These are phyloP conservation scores for Physcomitrium patens DNA, from an alignment of 225 moss, liverwort and hornwort genomes.

Conservation along the genomic window DNA sequence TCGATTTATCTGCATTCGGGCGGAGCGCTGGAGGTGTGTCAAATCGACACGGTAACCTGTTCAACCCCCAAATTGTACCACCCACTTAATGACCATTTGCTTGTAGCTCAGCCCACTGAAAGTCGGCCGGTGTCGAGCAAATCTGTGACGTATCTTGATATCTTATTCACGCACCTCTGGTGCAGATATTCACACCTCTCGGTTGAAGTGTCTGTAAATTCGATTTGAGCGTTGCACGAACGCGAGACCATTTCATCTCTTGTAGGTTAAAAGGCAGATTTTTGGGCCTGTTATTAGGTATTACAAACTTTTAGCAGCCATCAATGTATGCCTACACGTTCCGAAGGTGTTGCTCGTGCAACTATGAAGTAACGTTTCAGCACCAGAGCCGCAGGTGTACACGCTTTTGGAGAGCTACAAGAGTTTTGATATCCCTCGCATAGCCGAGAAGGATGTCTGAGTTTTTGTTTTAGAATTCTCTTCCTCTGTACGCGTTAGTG, in stretches of 20 bases:
- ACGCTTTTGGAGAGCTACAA: too few relatives aligned
- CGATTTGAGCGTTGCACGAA: neutral
- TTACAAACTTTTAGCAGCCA: neutral
- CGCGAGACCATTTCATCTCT: neutral
- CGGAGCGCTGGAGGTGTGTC: neutral
- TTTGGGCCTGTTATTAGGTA: neutral
- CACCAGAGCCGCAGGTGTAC: neutral
- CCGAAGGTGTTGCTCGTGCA: neutral
- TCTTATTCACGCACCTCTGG: too few relatives aligned
- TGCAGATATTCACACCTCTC: neutral
- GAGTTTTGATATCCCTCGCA: too few relatives aligned
- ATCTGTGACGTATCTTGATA: too few relatives aligned
- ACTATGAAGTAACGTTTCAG: neutral
- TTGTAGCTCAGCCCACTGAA: neutral
- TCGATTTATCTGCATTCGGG: neutral
- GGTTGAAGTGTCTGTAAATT: neutral
- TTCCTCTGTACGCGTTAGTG: slow-evolving; percentile 15
- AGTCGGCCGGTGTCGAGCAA: too few relatives aligned
- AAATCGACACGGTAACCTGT: slow-evolving; percentile 10
- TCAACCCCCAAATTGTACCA: neutral
- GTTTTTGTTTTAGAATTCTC: slow-evolving; percentile 10
- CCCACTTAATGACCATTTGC: neutral
- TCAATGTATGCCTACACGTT: neutral
- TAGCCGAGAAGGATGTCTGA: slow-evolving; percentile 1
- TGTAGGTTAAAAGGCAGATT: neutral